Conservation (phyloP, 140 eudicot genomes). For the Bidens hawaiensis region DNA sequence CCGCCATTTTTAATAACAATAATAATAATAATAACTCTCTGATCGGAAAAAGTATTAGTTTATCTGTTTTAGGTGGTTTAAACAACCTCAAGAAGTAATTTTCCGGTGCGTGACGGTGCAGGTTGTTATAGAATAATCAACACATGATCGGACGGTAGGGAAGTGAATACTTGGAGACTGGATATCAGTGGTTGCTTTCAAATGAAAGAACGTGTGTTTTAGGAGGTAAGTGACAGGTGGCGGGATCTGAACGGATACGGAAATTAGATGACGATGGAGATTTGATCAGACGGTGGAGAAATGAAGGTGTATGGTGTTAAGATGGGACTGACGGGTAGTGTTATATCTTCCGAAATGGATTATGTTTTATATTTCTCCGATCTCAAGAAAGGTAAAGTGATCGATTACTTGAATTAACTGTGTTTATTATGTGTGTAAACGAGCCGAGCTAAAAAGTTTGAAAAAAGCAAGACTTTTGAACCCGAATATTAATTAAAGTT, state of each 20-base stretch:
- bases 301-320: neutral
- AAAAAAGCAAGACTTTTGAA: no score
- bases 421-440: neutral
- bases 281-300: conserved; percentile 19
- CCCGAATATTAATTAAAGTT: no score
- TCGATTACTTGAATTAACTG: neutral
- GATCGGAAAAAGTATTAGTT: neutral
- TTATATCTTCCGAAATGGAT: conserved; percentile 6
- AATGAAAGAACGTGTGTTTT: conserved; percentile 13
- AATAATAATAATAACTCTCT: neutral
- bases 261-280: neutral
- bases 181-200: conserved; percentile 12
- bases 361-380: conserved; percentile 1
- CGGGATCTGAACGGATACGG: neutral
- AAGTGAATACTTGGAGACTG: conserved; percentile 7
- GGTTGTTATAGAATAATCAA: neutral
- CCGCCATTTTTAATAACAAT: conserved; percentile 42
- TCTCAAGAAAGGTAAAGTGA: conserved; percentile 10
- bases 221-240: neutral
- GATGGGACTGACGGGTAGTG: neutral
- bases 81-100: conserved; percentile 6
- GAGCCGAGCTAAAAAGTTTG: no score
- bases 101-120: conserved; percentile 10
- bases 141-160: conserved; percentile 16
- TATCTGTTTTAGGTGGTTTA: conserved; percentile 34